Evolutionary conservation across 176 grass and related monocot species (phyloP).

Genomic region (Cenchrus purpureus): DNA sequence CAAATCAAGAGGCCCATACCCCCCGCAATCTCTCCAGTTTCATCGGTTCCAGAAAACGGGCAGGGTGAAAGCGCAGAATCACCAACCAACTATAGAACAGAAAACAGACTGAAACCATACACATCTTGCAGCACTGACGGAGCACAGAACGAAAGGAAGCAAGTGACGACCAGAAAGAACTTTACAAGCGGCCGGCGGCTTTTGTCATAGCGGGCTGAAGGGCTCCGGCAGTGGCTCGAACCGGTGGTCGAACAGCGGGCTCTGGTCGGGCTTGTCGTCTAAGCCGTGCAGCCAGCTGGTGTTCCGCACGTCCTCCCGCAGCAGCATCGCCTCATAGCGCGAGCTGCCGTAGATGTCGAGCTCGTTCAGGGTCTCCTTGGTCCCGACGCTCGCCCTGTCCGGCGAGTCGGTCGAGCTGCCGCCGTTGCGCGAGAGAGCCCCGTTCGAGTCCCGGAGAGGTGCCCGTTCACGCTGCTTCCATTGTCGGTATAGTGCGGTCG

Average conservation of each 20-base stretch:
- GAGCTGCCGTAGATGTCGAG: conserved; percentile 81
- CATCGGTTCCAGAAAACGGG: conserved; percentile 11
- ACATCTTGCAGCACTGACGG: conserved; percentile 30
- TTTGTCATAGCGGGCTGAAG: conserved; percentile 70
- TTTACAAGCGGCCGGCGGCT: conserved; percentile 38
- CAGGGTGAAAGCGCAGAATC: background rate
- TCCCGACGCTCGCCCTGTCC: conserved; percentile 57
- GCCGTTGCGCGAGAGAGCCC: conserved; percentile 41
- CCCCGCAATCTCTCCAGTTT: conserved; percentile 20
- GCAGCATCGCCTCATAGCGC: conserved; percentile 79
- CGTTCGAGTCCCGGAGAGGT: conserved; percentile 57
- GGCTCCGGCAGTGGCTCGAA: conserved; percentile 94
- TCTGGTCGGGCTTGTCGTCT: conserved; percentile 83
- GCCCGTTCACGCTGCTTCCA: conserved; percentile 53
- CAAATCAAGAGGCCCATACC: conserved; percentile 14
- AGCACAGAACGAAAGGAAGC: background rate
- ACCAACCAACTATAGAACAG: conserved; percentile 26
- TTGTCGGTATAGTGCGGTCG: conserved; percentile 54
- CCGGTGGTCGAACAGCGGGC: conserved; percentile 85
- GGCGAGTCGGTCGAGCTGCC: conserved; percentile 58
- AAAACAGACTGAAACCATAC: conserved; percentile 35
- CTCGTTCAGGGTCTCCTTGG: conserved; percentile 74
- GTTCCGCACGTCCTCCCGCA: conserved; percentile 76
- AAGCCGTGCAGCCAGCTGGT: conserved; percentile 82
- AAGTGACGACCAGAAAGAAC: conserved; percentile 1